Conservation (phyloP, 1,139 yeast genomes). For the Blastobotrys serpentis region DNA sequence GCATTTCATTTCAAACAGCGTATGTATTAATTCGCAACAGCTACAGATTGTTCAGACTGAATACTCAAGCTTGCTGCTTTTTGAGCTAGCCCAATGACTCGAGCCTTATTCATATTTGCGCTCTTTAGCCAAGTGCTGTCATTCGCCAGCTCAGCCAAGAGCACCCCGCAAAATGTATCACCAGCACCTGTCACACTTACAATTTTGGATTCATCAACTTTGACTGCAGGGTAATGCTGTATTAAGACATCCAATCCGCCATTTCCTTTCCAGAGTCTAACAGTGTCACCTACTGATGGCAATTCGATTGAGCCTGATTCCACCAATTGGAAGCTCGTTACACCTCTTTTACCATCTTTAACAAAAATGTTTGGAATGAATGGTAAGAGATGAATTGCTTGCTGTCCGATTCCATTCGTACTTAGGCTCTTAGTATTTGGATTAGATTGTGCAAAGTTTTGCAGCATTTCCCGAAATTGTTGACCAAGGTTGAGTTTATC, state of each 20-base stretch:
- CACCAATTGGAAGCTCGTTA: slow-evolving; percentile 48
- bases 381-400: slow-evolving; percentile 68
- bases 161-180: slow-evolving; percentile 59
- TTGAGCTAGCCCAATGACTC: slow-evolving; percentile 49
- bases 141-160: slow-evolving; percentile 42
- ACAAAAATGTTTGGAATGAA: slow-evolving; percentile 65
- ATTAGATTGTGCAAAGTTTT: slow-evolving; percentile 30
- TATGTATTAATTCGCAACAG: neutral
- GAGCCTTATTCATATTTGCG: slow-evolving; percentile 30
- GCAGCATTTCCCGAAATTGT: slow-evolving; percentile 46
- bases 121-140: slow-evolving; percentile 35
- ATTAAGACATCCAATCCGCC: slow-evolving; percentile 52
- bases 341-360: slow-evolving; percentile 69
- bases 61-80: slow-evolving; percentile 54
- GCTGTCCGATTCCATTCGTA: slow-evolving; percentile 60
- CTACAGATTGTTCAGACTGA: slow-evolving; percentile 38
- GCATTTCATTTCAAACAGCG: too few relatives aligned
- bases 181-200: slow-evolving; percentile 69
- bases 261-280: slow-evolving; percentile 10
- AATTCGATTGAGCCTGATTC: slow-evolving; percentile 25
- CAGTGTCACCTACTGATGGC: slow-evolving; percentile 4
- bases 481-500: slow-evolving; percentile 59
- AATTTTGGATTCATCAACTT: slow-evolving; percentile 23
- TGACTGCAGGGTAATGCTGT: slow-evolving; percentile 54
- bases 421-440: slow-evolving; percentile 35